Evolutionary conservation across 352 stramenopile genomes (phyloP).

Genomic region (Pythium phragmiticola): DNA sequence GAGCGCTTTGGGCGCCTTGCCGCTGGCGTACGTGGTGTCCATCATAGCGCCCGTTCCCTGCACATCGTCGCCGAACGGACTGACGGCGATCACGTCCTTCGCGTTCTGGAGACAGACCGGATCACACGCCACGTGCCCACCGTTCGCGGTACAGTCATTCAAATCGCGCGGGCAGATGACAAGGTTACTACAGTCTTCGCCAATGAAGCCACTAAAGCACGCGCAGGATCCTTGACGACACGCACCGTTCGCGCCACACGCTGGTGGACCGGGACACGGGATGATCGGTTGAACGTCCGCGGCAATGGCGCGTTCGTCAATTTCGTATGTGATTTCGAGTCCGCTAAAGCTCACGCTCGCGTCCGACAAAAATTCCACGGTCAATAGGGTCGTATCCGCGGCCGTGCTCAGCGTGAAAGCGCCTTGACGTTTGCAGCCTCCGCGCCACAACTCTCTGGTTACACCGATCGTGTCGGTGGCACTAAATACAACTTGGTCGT

Average conservation of each 20-base stretch:
- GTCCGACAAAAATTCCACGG: conserved; percentile 44
- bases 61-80: conserved; percentile 42
- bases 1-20: conserved; percentile 55
- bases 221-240: conserved; percentile 43
- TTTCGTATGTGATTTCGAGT: conserved; percentile 44
- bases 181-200: conserved; percentile 63
- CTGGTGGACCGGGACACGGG: conserved; percentile 38
- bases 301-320: conserved; percentile 12
- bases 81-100: conserved; percentile 48
- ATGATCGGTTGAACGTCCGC: conserved; percentile 15
- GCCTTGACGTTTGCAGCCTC: conserved; percentile 47
- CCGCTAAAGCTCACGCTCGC: conserved; percentile 40
- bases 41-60: conserved; percentile 58
- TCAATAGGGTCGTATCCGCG: conserved; percentile 31
- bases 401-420: conserved; percentile 39
- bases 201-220: conserved; percentile 58
- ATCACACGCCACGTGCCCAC: conserved; percentile 28
- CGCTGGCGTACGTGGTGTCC: conserved; percentile 36
- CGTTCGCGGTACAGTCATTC: conserved; percentile 25
- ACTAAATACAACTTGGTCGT: conserved; percentile 40
- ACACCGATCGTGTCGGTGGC: conserved; percentile 14
- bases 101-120: conserved; percentile 35
- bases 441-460: conserved; percentile 38
- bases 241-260: conserved; percentile 49
- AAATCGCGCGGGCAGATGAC: conserved; percentile 43